These are phyloP conservation scores for Nicotiana tomentosiformis DNA, from an alignment of 257 asterid genomes.

Conservation along the genomic window DNA sequence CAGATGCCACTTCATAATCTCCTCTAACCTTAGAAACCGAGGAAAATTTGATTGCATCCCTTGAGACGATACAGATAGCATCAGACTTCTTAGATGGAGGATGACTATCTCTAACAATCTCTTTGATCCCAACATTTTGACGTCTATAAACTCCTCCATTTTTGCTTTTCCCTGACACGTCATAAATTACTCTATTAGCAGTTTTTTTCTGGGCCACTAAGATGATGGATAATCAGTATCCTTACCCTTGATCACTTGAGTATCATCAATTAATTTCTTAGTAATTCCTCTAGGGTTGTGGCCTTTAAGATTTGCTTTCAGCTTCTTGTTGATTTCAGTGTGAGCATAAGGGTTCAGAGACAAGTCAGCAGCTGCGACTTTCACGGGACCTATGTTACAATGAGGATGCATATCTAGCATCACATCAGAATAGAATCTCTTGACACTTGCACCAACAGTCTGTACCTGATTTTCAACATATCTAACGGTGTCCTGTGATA, in stretches of 20 bases:
- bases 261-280: conserved; percentile 27
- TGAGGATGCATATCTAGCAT: conserved; percentile 57
- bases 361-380: conserved; percentile 41
- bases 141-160: conserved; percentile 43
- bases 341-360: conserved; percentile 37
- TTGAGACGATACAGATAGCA: conserved; percentile 13
- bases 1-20: conserved; percentile 15
- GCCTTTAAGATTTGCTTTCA: conserved; percentile 25
- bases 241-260: conserved; percentile 26
- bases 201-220: not conserved
- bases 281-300: conserved; percentile 16
- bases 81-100: conserved; percentile 15
- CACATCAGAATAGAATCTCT: conserved; percentile 70
- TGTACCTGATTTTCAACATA: conserved; percentile 69
- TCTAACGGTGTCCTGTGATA: conserved; percentile 61
- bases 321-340: conserved; percentile 32
- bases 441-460: conserved; percentile 63
- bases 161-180: conserved; percentile 25
- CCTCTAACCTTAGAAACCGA: conserved; percentile 18
- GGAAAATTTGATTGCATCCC: conserved; percentile 15
- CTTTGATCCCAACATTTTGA: conserved; percentile 41
- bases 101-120: conserved; percentile 25
- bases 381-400: conserved; percentile 42
- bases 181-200: not conserved
- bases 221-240: not conserved